Base-by-base conservation (phyloP, 768 basidiomycete species). In the Phanerodontia chrysosporium region DNA sequence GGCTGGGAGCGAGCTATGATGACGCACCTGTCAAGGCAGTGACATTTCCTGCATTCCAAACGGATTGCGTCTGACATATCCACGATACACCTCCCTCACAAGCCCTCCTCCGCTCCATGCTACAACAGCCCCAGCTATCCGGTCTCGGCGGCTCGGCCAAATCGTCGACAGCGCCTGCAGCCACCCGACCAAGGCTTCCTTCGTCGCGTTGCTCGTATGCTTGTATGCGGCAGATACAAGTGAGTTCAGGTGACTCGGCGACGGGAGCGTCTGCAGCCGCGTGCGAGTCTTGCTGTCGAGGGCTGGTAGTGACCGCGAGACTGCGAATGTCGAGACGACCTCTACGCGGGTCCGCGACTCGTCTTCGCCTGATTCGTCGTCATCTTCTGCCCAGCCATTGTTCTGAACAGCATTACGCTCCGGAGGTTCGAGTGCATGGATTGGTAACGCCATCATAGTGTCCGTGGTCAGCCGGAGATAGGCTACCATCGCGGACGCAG, bases 1-100 rank as follows among this genome's bases (percentile, higher is more conserved):
- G 39, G 8, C 9, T 29, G 29, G 9, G 14, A 21, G 30, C 13
- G 12, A 21, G 1, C 29, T 12, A 7, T 9, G 30, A 10, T n/a
- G 2, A 65, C 79, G 45, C 66, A 81, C 81, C 79, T 58, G 67
- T 73, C 25, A 79, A 61, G 1, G 73, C 69, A 9, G 67, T 53
- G 25, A 72, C 57, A 46, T 71, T 72, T 49, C 79, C 81, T 21
- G 87, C 83, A 45, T 78, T 10, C 91, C 90, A 14, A 95, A 73
- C 6, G 80, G 73, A 4, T 84, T 80, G 14, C 76, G 64, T 27
- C 90, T 75, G 1, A 94, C 84, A 45, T 82, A 83, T 0, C 79
- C 79, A 1, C 91, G 76, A 67, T 87, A 95, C 29, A 95, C 72
- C 67, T 92, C 89, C 46, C 89, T 80, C 4, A 95, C 79, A 7